Percentiles rank a stretch among this genome's conserved stretches.
phyloP scores from a whole-genome alignment of 352 stramenopile genomes.

The Phytophthora sp. region DNA sequence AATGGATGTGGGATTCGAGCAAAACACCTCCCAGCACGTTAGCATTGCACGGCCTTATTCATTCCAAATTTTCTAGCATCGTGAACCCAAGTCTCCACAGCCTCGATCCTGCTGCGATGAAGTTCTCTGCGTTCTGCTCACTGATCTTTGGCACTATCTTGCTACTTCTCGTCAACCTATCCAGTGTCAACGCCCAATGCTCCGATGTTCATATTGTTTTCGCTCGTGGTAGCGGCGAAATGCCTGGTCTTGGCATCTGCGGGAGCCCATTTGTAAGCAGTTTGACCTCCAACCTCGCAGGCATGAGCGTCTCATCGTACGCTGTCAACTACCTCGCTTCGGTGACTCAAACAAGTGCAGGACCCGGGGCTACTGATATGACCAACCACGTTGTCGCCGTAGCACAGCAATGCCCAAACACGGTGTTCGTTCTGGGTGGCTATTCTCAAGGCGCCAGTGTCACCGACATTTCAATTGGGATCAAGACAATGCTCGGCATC shows the following conservation, averaged over 20 bases:
- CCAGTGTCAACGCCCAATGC: conserved; percentile 4
- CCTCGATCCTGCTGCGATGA: background rate
- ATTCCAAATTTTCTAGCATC: conserved; percentile 4
- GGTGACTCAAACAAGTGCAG: conserved; percentile 24
- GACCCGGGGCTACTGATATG: conserved; percentile 33
- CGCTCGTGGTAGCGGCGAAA: conserved; percentile 20
- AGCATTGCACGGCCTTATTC: too few relatives aligned
- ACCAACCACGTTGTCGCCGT: conserved; percentile 28
- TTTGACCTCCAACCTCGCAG: conserved; percentile 11
- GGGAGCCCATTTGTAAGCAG: conserved; percentile 23
- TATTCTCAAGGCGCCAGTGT: conserved; percentile 42
- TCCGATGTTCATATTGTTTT: conserved; percentile 26
- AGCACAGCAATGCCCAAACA: conserved; percentile 27
- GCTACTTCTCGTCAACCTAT: background rate
- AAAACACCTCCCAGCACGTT: too few relatives aligned
- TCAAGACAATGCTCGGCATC: conserved; percentile 21
- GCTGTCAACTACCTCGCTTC: conserved; percentile 32
- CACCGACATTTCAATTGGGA: conserved; percentile 37
- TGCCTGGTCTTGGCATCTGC: conserved; percentile 29
- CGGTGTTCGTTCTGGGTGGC: conserved; percentile 23
- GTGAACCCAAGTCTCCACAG: background rate
- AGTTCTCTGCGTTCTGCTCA: conserved; percentile 2
- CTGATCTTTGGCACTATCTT: background rate
- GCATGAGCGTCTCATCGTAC: conserved; percentile 32
- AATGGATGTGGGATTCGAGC: too few relatives aligned